A percentile compares a stretch with the other conserved stretches of the same genome.
These are phyloP conservation scores for Beta corolliflora DNA, from an alignment of 179 eudicot species.

Conservation along the genomic window DNA sequence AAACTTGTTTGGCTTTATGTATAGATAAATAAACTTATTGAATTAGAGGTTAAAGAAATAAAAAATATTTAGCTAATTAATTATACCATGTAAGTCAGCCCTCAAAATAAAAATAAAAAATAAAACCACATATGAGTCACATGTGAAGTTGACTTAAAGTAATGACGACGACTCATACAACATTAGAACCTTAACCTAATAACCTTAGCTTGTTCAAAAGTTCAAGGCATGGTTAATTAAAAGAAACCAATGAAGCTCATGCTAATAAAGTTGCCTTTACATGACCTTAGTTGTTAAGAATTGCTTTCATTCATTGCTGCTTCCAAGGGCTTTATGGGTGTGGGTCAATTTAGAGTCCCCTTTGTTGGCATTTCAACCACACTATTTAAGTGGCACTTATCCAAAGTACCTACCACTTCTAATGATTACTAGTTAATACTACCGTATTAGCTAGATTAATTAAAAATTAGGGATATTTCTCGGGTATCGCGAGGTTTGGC, in stretches of 20 bases:
- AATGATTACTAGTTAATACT: constrained; percentile 10
- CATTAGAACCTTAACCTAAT: neutral
- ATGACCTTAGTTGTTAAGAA: neutral
- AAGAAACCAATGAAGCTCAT: neutral
- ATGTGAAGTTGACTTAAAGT: too few relatives aligned
- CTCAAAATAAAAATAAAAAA: too few relatives aligned
- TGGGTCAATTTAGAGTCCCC: neutral
- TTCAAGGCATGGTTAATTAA: neutral
- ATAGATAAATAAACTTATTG: too few relatives aligned
- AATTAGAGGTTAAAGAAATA: too few relatives aligned
- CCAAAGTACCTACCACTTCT: constrained; percentile 13
- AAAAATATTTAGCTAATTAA: too few relatives aligned
- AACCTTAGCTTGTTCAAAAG: neutral
- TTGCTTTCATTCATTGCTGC: neutral
- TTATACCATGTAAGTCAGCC: too few relatives aligned
- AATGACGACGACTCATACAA: too few relatives aligned
- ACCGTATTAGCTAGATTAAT: neutral
- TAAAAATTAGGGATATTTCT: too few relatives aligned
- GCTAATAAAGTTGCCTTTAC: neutral
- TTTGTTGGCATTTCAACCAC: neutral
- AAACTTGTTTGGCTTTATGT: too few relatives aligned
- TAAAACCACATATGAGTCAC: too few relatives aligned
- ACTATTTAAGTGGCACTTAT: neutral
- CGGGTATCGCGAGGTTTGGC: too few relatives aligned
- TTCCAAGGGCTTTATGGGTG: neutral